Evolutionary conservation across 495 filamentous ascomycete genomes (phyloP).

Genomic region (Neurospora cerealis): DNA sequence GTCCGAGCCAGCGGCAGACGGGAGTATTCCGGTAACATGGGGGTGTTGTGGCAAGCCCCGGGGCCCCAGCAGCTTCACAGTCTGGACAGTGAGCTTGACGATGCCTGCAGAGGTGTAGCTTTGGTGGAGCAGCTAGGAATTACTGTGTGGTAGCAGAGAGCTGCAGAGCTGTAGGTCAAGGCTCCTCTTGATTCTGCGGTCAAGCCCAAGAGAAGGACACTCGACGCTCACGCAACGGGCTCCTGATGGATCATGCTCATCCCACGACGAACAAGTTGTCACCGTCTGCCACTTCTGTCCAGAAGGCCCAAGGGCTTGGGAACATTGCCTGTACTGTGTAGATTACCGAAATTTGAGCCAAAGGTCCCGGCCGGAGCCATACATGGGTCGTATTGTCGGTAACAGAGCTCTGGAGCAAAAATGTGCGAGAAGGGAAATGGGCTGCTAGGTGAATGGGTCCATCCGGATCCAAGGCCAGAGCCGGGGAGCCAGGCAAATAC

Average conservation of each 20-base stretch:
- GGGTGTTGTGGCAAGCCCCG: not conserved
- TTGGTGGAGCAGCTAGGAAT: not conserved
- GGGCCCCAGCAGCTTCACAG: not conserved
- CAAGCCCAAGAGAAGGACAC: not conserved
- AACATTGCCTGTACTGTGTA: not conserved
- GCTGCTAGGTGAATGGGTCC: not conserved
- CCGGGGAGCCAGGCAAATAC: not conserved
- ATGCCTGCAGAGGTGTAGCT: not conserved
- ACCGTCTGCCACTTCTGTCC: not conserved
- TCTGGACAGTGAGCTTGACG: not conserved
- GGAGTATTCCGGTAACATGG: not conserved
- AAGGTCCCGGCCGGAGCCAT: not conserved
- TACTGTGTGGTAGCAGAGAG: not conserved
- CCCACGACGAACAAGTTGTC: not conserved
- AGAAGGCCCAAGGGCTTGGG: not conserved
- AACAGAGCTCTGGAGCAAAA: not conserved
- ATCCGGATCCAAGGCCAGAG: not conserved
- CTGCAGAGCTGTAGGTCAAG: not conserved
- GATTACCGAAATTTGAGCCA: not conserved
- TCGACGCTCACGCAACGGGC: not conserved
- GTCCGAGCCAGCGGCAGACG: not conserved
- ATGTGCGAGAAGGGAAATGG: not conserved
- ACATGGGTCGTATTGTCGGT: not conserved
- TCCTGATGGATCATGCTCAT: not conserved
- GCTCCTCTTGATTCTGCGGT: not conserved